Evolutionary conservation across 352 stramenopile genomes (phyloP), one percentile per base, ranked within the genome.

Genomic region (Halophytophthora batemanensis): DNA sequence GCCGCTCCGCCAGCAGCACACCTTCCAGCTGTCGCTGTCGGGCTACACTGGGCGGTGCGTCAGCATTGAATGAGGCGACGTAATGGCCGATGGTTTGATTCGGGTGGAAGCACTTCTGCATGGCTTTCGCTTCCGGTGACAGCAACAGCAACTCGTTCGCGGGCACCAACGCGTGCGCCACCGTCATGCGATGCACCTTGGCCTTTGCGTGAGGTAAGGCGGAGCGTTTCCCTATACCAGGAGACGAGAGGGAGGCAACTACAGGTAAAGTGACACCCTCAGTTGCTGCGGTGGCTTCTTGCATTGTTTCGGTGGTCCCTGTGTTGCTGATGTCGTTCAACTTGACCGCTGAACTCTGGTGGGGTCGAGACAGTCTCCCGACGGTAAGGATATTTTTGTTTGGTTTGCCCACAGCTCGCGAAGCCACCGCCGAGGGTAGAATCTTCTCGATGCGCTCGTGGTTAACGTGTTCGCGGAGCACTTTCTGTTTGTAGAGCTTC

Each of bases 121-220:
- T 54, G 0, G 50, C 55, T 2, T 42, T 56, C 6, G 50, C 6
- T 14, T 68, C 53, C 8, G 60, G 61, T 3, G 48, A 33, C 7
- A 87, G 50, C 15, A 90, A 37, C 28, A 90, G 22, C 22, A 86
- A 58, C 39, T 87, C 77, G 49, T 90, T 86, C 0, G 67, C 70
- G 22, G 79, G 59, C 11, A 90, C 61, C 1, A 86, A 50, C 2
- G 64, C 50, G 3, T 61, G 60, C 10, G 35, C 42, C 12, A 52
- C 34, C 6, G 37, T 40, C 3, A 33, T 61, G 10, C 6, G 40
- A 11, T 19, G 40, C 0, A n/a, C 23, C 28, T 19, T 18, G 8
- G 15, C 13, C 36, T n/a, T 39, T 22, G 42, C 18, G 10, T 31
- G 41, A 53, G 22, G 44, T 17, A n/a, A 45, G 13, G n/a, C 39